Percentiles rank a stretch among this genome's conserved stretches.
Conservation (phyloP, 371 early-diverging fungal species). For the Parasitella parasitica region DNA sequence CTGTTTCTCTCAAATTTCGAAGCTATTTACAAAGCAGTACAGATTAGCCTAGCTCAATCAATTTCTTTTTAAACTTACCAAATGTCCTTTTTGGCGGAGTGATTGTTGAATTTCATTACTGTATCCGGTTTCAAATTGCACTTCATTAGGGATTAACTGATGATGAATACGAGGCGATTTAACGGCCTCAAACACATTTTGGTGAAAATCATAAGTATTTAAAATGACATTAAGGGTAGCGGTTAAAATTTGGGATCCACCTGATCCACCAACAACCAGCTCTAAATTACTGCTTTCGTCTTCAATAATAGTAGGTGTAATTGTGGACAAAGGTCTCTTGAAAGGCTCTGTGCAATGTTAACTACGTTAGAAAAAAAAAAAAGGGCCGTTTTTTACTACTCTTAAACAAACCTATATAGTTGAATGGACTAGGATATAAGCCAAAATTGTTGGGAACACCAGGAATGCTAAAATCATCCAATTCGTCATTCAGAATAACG, state of each 20-base stretch:
- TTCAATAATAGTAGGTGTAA: slow-evolving; percentile 86
- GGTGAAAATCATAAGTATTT: slow-evolving; percentile 70
- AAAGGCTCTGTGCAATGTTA: slow-evolving; percentile 63
- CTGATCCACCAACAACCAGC: slow-evolving; percentile 88
- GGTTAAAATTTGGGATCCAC: slow-evolving; percentile 93
- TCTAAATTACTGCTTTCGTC: slow-evolving; percentile 65
- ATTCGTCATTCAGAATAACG: slow-evolving; percentile 97
- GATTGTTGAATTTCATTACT: background rate
- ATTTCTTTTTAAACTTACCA: slow-evolving; percentile 2
- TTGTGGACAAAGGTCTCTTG: slow-evolving; percentile 93
- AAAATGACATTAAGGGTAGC: slow-evolving; percentile 80
- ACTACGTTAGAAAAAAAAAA: background rate
- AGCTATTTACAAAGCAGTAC: background rate
- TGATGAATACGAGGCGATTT: slow-evolving; percentile 87
- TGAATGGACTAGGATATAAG: slow-evolving; percentile 78
- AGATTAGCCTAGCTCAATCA: background rate
- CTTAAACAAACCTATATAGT: slow-evolving; percentile 64
- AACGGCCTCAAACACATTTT: slow-evolving; percentile 75
- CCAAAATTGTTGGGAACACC: slow-evolving; percentile 84
- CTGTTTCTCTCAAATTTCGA: slow-evolving; percentile 13
- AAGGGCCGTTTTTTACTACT: background rate
- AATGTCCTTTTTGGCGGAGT: slow-evolving; percentile 26
- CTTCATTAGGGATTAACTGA: slow-evolving; percentile 85
- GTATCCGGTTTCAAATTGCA: slow-evolving; percentile 37
- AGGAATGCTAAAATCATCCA: slow-evolving; percentile 98